Conservation (phyloP, 192 early-diverging fungal species). For the Martensiomyces pterosporus region DNA sequence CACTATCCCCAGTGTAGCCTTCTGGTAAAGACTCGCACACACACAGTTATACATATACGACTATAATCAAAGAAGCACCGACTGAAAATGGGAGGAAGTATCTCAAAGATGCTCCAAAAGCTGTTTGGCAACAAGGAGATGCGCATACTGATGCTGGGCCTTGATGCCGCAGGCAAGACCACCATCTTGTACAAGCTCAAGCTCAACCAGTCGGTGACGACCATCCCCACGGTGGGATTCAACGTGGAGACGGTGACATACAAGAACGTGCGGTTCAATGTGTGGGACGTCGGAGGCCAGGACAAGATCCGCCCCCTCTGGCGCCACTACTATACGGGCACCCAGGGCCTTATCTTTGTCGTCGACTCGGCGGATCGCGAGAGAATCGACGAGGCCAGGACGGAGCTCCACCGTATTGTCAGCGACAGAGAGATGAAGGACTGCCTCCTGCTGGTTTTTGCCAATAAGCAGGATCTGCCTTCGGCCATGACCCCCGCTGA, state of each 20-base stretch:
- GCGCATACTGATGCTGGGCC: constrained; percentile 58
- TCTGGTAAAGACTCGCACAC: too few species aligned
- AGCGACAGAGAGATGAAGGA: constrained; percentile 83
- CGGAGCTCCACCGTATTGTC: constrained; percentile 79
- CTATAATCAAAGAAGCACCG: too few species aligned
- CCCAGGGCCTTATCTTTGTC: constrained; percentile 83
- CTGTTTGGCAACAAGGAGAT: constrained; percentile 56
- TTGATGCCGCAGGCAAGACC: constrained; percentile 55
- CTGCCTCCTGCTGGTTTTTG: constrained; percentile 76
- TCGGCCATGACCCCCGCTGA: constrained; percentile 92
- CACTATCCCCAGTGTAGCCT: too few species aligned
- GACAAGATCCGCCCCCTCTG: constrained; percentile 86
- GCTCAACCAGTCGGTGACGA: constrained; percentile 54
- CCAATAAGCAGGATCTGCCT: constrained; percentile 76
- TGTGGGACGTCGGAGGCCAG: constrained; percentile 88
- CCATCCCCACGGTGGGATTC: constrained; percentile 65
- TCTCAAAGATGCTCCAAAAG: constrained; percentile 53
- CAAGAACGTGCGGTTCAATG: constrained; percentile 81
- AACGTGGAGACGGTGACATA: constrained; percentile 84
- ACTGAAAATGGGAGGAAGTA: constrained; percentile 53
- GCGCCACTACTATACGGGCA: constrained; percentile 84
- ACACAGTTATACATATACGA: too few species aligned
- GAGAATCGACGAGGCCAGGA: constrained; percentile 80
- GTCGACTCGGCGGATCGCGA: constrained; percentile 85
- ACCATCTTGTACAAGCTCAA: constrained; percentile 58